phyloP scores from a whole-genome alignment of 768 basidiomycete species.

The Mycena sanguinolenta region DNA sequence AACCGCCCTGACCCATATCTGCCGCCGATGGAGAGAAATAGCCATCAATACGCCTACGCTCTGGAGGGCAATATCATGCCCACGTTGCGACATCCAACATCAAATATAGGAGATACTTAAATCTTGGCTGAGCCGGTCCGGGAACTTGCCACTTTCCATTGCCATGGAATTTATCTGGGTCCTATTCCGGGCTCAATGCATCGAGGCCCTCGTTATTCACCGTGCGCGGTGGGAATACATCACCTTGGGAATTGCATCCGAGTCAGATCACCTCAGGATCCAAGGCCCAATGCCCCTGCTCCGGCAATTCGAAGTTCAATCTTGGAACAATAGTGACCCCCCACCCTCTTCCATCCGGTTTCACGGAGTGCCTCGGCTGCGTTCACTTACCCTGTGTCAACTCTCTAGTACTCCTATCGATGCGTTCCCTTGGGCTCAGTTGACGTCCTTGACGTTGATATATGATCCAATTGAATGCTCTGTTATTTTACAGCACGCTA shows the following conservation, averaged over 20 bases:
- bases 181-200: background rate
- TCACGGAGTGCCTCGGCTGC: background rate
- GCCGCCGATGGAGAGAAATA: slow-evolving; percentile 6
- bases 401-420: no score
- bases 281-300: slow-evolving; percentile 5
- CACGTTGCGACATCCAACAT: background rate
- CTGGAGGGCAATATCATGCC: slow-evolving; percentile 1
- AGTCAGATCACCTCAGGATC: background rate
- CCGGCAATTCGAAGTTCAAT: background rate
- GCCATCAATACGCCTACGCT: slow-evolving; percentile 5
- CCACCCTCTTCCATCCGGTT: background rate
- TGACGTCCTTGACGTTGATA: slow-evolving; percentile 12
- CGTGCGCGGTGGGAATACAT: slow-evolving; percentile 18
- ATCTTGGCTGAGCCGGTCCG: slow-evolving; percentile 6
- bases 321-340: background rate
- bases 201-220: background rate
- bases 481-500: background rate
- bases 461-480: background rate
- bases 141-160: background rate
- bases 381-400: background rate
- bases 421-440: slow-evolving; percentile 11
- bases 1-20: background rate
- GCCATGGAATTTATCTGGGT: background rate
- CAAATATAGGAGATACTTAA: background rate
- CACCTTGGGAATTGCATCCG: background rate